Evolutionary conservation across 2,329 filamentous ascomycete species (phyloP).

Genomic region (Sporothrix curviconia): DNA sequence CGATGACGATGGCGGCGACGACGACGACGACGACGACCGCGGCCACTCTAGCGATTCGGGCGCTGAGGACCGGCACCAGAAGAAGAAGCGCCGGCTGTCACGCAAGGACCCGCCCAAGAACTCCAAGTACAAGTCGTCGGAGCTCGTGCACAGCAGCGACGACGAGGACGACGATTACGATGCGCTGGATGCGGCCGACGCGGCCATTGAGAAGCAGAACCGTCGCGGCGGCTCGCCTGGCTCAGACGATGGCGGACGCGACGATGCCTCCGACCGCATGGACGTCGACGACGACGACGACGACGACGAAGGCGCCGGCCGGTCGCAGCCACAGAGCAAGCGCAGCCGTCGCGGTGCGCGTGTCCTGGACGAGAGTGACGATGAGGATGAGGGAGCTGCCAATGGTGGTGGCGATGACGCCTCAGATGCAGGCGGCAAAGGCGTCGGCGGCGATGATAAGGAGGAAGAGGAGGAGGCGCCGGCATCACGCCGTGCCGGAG

Average conservation of each 20-base stretch:
- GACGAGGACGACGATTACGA: slow-evolving; percentile 34
- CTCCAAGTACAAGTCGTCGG: slow-evolving; percentile 76
- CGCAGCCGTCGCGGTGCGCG: slow-evolving; percentile 15
- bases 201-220: slow-evolving; percentile 32
- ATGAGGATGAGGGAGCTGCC: slow-evolving; percentile 20
- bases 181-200: slow-evolving; percentile 23
- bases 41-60: slow-evolving; percentile 28
- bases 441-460: neutral
- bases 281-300: slow-evolving; percentile 40
- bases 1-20: slow-evolving; percentile 26
- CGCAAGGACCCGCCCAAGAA: slow-evolving; percentile 39
- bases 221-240: slow-evolving; percentile 19
- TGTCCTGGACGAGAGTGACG: slow-evolving; percentile 27
- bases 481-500: slow-evolving; percentile 11
- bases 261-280: slow-evolving; percentile 40
- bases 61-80: slow-evolving; percentile 46
- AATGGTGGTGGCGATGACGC: neutral
- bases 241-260: slow-evolving; percentile 26
- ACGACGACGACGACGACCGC: slow-evolving; percentile 49
- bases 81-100: slow-evolving; percentile 54
- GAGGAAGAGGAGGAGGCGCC: slow-evolving; percentile 10
- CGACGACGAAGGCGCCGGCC: slow-evolving; percentile 13
- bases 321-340: slow-evolving; percentile 16
- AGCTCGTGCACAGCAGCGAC: slow-evolving; percentile 75
- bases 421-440: neutral